Evolutionary conservation across 192 early-diverging fungal species (phyloP), one percentile per base, ranked within the genome.

Genomic region (Dissophora ornata): DNA sequence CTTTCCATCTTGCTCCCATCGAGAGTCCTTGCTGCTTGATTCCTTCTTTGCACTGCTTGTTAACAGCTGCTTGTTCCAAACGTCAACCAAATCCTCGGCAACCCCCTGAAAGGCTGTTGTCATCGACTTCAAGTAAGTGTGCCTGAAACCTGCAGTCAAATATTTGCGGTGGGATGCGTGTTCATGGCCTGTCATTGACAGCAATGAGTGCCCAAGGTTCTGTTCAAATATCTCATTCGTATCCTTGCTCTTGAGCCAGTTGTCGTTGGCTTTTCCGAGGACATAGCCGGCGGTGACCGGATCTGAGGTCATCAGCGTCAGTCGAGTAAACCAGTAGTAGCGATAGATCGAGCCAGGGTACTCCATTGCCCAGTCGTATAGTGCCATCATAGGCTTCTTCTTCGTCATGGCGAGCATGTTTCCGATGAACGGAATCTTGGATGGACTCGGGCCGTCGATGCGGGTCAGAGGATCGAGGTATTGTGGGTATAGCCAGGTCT

Each of bases 331-430:
- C 71, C 71, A 74, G 36, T 74, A 74, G 42, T 74, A 74, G 18
- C 71, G 71, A 32, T 63, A 65, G 40, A 74, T 57, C 7, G 62
- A 74, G 10, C 61, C 69, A 24, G 71, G 71, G 21, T 74, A 74
- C 9, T 74, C 48, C 71, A 74, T 74, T 5, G 71, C 71, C 71
- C 71, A 74, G 57, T 74, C 71, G 40, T 65, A 74, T 7, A 74
- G 71, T 5, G 71, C 30, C 62, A 74, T 53, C 62, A 74, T 66
- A 11, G 71, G 62, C 48, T 66, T 66, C 26, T 74, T 74, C 28
- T 47, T 59, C 7, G 81, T 85, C 24, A 85, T 41, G 24, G 60
- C 81, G 4, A 83, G 64, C 84, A 85, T 85, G 42, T 85, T 85
- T 32, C 84, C 84, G 21, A 85, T 67, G 50, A 83, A 63, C 0